A percentile compares a stretch with the other conserved stretches of the same genome.
phyloP scores from a whole-genome alignment of 495 filamentous ascomycete genomes.

The Neurospora intermedia region DNA sequence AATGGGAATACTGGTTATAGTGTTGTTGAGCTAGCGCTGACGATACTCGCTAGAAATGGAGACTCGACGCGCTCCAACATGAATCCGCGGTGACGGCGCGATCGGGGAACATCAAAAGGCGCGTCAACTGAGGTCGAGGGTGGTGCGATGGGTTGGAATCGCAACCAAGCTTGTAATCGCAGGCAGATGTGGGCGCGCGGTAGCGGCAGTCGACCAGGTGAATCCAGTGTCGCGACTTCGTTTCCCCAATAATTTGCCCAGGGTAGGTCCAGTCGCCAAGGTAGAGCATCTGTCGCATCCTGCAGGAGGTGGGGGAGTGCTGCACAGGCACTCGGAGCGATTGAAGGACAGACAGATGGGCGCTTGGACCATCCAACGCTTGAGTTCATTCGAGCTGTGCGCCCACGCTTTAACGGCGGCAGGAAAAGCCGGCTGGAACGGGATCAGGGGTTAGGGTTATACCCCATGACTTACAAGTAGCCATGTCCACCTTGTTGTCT shows the following conservation, averaged over 20 bases:
- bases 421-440: neutral
- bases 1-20: neutral
- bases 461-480: neutral
- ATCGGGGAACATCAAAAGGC: constrained; percentile 9
- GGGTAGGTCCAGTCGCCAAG: constrained; percentile 1
- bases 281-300: neutral
- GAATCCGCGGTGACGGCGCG: neutral
- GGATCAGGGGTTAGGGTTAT: neutral
- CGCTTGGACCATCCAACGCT: neutral
- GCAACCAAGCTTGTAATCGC: neutral
- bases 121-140: constrained; percentile 1
- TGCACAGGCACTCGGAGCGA: neutral
- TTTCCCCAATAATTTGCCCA: constrained; percentile 4
- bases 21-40: neutral
- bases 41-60: constrained; percentile 1
- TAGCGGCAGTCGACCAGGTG: neutral
- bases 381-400: neutral
- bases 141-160: neutral
- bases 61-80: constrained; percentile 7
- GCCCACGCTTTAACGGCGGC: neutral
- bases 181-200: neutral
- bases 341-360: neutral
- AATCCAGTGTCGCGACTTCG: neutral
- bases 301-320: constrained; percentile 1
- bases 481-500: neutral